Conservation (phyloP, 306 rosid genomes). For the Begonia fuchsioides region DNA sequence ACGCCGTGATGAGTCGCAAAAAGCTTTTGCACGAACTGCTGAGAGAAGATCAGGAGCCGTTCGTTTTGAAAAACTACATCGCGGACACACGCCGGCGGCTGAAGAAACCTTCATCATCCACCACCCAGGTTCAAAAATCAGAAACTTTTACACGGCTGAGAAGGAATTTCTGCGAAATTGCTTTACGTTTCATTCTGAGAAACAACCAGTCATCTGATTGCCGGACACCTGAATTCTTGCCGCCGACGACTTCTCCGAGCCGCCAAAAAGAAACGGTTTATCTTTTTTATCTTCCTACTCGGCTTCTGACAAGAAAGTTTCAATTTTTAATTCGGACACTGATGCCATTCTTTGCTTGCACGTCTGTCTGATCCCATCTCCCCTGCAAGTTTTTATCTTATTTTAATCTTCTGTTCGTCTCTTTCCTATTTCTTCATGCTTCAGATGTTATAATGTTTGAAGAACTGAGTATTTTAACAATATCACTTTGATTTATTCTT, state of each 20-base stretch:
- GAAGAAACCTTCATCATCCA: constrained; percentile 7
- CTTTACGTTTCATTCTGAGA: constrained; percentile 55
- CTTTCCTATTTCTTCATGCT: too few species aligned
- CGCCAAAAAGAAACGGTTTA: constrained; percentile 47
- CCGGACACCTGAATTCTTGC: constrained; percentile 51
- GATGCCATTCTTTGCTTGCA: too few species aligned
- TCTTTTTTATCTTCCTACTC: constrained; percentile 3
- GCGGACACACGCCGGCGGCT: constrained; percentile 16
- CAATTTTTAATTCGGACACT: too few species aligned
- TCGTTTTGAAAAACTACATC: constrained; percentile 24
- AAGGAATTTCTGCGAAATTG: constrained; percentile 33
- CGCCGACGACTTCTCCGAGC: constrained; percentile 43
- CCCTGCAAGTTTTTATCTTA: neutral
- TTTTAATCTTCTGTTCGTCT: neutral
- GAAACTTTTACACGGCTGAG: constrained; percentile 19
- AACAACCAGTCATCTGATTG: constrained; percentile 24
- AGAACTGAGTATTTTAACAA: too few species aligned
- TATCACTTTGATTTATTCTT: too few species aligned
- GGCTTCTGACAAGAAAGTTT: too few species aligned
- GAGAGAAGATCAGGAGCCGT: constrained; percentile 36
- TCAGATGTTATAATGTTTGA: too few species aligned
- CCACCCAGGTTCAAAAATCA: constrained; percentile 11
- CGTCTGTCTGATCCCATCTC: neutral
- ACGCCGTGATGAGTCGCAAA: constrained; percentile 9
- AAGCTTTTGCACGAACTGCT: constrained; percentile 28